These are phyloP conservation scores for Lolium multiflorum DNA, from an alignment of 176 grass and related monocot genomes.

Conservation along the genomic window DNA sequence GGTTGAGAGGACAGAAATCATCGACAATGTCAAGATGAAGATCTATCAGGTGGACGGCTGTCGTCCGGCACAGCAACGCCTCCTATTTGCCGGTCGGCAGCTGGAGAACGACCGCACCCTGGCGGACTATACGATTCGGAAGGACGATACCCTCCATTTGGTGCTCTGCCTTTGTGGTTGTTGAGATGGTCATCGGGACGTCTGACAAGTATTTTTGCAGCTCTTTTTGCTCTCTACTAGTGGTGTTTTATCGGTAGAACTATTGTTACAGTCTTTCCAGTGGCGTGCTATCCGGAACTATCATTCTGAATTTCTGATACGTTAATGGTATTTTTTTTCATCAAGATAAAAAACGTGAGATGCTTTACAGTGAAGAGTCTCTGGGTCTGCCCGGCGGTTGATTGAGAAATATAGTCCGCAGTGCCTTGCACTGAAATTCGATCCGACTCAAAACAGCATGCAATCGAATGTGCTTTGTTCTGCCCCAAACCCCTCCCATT, in stretches of 20 bases:
- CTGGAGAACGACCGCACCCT: not conserved
- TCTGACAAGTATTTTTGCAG: not conserved
- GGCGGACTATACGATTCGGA: not conserved
- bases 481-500: too few relatives aligned
- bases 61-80: not conserved
- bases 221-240: not conserved
- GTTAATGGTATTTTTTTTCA: not conserved
- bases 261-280: not conserved
- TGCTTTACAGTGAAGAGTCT: not conserved
- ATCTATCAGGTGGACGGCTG: not conserved
- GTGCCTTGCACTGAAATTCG: not conserved
- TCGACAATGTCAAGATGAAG: not conserved
- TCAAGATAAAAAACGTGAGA: not conserved
- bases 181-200: not conserved
- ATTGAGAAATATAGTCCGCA: not conserved
- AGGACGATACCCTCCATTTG: not conserved
- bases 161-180: not conserved
- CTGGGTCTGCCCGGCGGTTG: not conserved
- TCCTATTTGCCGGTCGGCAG: not conserved
- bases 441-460: not conserved
- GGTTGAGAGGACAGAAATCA: not conserved
- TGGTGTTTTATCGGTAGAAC: not conserved
- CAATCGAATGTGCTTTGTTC: too few relatives aligned
- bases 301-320: not conserved
- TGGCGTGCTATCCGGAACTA: not conserved